Conservation (phyloP, 2,329 filamentous ascomycete genomes). For the Paracorniculantispora psalliotae region DNA sequence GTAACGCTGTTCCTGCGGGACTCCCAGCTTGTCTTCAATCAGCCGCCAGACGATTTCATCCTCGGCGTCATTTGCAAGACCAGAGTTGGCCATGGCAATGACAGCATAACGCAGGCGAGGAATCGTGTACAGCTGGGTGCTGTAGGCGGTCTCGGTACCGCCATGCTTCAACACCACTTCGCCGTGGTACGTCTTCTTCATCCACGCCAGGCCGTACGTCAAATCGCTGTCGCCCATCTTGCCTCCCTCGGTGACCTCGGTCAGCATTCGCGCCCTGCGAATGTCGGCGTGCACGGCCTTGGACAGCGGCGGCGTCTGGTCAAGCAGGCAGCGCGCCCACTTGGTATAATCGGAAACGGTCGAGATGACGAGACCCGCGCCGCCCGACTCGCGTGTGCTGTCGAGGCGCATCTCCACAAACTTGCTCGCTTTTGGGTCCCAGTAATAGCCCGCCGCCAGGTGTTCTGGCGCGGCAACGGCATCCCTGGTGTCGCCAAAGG, state of each 20-base stretch:
- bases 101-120: neutral
- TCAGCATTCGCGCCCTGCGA: constrained; percentile 8
- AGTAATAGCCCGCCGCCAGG: constrained; percentile 40
- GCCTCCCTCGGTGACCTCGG: neutral
- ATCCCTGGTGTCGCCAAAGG: constrained; percentile 28
- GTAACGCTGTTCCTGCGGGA: neutral
- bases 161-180: constrained; percentile 5
- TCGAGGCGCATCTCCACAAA: constrained; percentile 24
- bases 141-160: neutral
- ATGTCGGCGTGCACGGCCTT: constrained; percentile 21
- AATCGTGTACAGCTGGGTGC: constrained; percentile 1
- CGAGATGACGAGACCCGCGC: constrained; percentile 39
- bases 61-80: constrained; percentile 1
- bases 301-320: constrained; percentile 22
- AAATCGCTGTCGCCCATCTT: neutral
- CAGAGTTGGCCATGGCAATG: constrained; percentile 5
- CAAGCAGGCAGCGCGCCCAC: constrained; percentile 46
- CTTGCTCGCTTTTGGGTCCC: constrained; percentile 23
- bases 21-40: constrained; percentile 7
- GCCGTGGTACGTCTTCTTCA: constrained; percentile 9
- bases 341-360: constrained; percentile 46
- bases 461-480: constrained; percentile 21
- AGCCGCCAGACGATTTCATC: constrained; percentile 6
- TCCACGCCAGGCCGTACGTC: constrained; percentile 8
- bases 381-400: constrained; percentile 27